These are phyloP conservation scores for Hypericum androsaemum DNA, from an alignment of 345 rosid genomes.

Conservation along the genomic window DNA sequence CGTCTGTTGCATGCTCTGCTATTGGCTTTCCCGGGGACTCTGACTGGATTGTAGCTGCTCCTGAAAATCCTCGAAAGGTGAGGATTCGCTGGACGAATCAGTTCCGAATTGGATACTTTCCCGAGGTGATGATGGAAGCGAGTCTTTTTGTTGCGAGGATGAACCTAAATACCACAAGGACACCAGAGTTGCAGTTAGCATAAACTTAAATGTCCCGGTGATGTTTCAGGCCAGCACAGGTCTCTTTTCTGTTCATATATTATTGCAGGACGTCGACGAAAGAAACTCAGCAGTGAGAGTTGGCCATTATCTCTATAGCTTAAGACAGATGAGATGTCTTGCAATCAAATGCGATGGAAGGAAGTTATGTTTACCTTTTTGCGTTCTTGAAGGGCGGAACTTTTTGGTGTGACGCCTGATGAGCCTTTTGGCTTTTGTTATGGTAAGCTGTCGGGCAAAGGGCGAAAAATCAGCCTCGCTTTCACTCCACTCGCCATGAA, in stretches of 20 bases:
- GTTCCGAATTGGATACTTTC: constrained; percentile 58
- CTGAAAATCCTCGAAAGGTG: constrained; percentile 71
- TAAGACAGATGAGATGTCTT: neutral
- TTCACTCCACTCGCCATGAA: constrained; percentile 90
- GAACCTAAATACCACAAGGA: constrained; percentile 45
- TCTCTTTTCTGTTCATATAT: too few relatives aligned
- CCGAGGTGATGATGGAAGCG: constrained; percentile 70
- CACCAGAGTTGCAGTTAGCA: neutral
- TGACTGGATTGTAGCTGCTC: constrained; percentile 24
- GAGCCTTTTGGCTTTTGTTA: constrained; percentile 79
- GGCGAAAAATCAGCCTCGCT: constrained; percentile 81
- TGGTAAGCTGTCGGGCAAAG: constrained; percentile 81
- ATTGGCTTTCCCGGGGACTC: constrained; percentile 1
- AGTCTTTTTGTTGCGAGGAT: constrained; percentile 58
- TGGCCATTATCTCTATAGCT: neutral
- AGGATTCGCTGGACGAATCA: constrained; percentile 69
- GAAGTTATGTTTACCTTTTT: constrained; percentile 45
- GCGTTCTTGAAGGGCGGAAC: constrained; percentile 53
- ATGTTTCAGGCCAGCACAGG: too few relatives aligned
- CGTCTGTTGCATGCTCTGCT: constrained; percentile 9
- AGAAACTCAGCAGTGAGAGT: neutral
- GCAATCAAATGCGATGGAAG: neutral
- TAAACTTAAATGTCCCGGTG: too few relatives aligned
- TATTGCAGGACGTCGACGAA: too few relatives aligned
- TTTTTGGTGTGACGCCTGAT: constrained; percentile 84